Conservation (phyloP, 1,284 basidiomycete genomes). For the Malassezia cuniculi region DNA sequence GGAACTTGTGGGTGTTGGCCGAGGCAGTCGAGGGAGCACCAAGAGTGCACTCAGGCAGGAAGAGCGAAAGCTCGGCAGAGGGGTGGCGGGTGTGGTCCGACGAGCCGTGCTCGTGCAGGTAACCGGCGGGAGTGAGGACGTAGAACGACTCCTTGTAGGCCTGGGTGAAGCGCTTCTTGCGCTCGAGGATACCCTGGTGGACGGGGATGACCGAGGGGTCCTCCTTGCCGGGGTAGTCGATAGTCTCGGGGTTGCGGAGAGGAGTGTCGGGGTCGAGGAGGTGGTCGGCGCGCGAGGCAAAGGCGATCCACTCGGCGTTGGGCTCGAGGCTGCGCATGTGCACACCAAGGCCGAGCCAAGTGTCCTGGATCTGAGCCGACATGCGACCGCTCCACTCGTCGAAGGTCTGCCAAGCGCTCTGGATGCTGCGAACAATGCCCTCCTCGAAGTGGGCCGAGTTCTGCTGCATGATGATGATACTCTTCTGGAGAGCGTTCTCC, state of each 20-base stretch:
- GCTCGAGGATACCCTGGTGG: constrained; percentile 79
- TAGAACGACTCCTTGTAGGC: constrained; percentile 66
- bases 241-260: constrained; percentile 52
- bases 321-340: constrained; percentile 75
- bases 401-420: constrained; percentile 93
- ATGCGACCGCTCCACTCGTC: constrained; percentile 86
- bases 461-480: constrained; percentile 95
- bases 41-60: constrained; percentile 88
- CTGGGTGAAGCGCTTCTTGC: constrained; percentile 93
- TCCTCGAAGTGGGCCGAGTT: constrained; percentile 95
- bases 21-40: constrained; percentile 70
- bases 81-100: constrained; percentile 61
- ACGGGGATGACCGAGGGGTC: constrained; percentile 78
- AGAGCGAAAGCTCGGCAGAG: constrained; percentile 68
- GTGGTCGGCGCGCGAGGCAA: constrained; percentile 85
- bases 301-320: constrained; percentile 91
- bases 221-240: constrained; percentile 83
- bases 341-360: constrained; percentile 62
- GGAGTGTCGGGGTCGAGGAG: constrained; percentile 85
- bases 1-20: constrained; percentile 81
- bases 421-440: constrained; percentile 84
- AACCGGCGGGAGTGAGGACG: constrained; percentile 86
- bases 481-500: constrained; percentile 95
- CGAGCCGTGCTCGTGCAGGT: constrained; percentile 77
- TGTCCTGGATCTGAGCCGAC: constrained; percentile 63